Base-by-base conservation (phyloP, 2,329 filamentous ascomycete species). In the Aspergillus novofumigatus region DNA sequence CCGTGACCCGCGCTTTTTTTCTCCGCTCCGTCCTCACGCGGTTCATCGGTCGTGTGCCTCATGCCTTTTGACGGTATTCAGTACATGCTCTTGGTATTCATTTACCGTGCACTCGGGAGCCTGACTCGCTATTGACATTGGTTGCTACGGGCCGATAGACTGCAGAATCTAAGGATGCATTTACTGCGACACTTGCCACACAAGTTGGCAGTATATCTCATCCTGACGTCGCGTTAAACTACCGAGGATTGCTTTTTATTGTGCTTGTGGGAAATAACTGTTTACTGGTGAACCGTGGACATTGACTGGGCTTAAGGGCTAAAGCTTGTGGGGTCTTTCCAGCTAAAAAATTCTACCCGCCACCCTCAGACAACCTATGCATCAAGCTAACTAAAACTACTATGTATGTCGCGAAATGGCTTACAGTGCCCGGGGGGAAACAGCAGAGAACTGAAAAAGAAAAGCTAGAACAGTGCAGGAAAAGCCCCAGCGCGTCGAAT, bases 1-100 rank as follows among this genome's bases (percentile, higher is more conserved):
- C 44, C 44, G 21, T 47, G 21, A 17, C 10, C 11, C 44, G 10
- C 44, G 21, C 21, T 26, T 47, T 25, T 47, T 47, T 23, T 53
- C 45, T 53, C 55, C 55, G 51, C 51, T 42, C n/a, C 28, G 20
- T 23, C 21, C 42, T 44, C 42, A 44, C 21, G 41, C 41, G 41
- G 32, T 32, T 17, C 23, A 28, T 52, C 21, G 50, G 42, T 56
- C 54, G 50, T 49, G 50, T 56, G 54, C 54, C 50, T 44, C 41
- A 20, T 20, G 21, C 32, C 32, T 10, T 21, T 10, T 21, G 41
- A 35, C 14, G 32, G 14, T 17, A 17, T 11, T 29, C 28, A 7
- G 14, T 38, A 17, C 32, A 38, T 17, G 32, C 5, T 38, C 21
- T 21, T 21, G 41, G 41, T 17, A 11, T 21, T 20, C 3, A 21